Evolutionary conservation across 2,329 filamentous ascomycete species (phyloP).

Genomic region (Fragosphaeria purpurea): DNA sequence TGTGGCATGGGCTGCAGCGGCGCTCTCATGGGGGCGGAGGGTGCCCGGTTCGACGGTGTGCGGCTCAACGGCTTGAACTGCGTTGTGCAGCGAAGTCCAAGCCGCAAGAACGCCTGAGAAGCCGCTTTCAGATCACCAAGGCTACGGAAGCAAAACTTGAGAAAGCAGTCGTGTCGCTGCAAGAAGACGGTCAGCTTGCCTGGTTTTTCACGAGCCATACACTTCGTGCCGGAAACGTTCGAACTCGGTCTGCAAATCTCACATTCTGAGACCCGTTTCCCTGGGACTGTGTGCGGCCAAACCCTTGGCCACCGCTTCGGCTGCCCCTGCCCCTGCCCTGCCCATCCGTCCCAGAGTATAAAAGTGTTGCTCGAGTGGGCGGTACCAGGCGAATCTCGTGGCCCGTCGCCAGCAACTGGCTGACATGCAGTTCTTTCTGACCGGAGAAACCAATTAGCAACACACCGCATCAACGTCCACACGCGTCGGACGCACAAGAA

Average conservation of each 20-base stretch:
- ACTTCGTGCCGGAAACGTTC: too few relatives aligned
- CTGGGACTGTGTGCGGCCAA: neutral
- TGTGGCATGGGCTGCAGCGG: neutral
- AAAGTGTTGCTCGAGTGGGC: constrained; percentile 10
- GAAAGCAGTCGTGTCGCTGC: neutral
- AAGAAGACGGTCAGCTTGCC: too few relatives aligned
- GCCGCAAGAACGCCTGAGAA: constrained; percentile 9
- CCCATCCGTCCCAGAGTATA: neutral
- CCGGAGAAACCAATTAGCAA: neutral
- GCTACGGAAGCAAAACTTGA: constrained; percentile 14
- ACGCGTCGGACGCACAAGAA: neutral
- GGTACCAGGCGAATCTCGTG: constrained; percentile 12
- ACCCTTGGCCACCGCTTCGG: neutral
- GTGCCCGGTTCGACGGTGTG: neutral
- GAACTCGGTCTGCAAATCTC: too few relatives aligned
- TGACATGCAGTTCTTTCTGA: constrained; percentile 5
- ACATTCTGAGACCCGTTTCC: neutral
- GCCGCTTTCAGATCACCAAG: constrained; percentile 12
- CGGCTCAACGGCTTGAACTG: constrained; percentile 4
- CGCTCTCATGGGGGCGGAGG: neutral
- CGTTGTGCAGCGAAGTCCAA: constrained; percentile 11
- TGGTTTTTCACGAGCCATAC: too few relatives aligned
- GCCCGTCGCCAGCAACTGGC: neutral
- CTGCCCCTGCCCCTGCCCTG: too few relatives aligned
- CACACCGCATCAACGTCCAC: too few relatives aligned